Base-by-base conservation (phyloP, 2,329 filamentous ascomycete species). In the Emmonsiellopsis sp. region DNA sequence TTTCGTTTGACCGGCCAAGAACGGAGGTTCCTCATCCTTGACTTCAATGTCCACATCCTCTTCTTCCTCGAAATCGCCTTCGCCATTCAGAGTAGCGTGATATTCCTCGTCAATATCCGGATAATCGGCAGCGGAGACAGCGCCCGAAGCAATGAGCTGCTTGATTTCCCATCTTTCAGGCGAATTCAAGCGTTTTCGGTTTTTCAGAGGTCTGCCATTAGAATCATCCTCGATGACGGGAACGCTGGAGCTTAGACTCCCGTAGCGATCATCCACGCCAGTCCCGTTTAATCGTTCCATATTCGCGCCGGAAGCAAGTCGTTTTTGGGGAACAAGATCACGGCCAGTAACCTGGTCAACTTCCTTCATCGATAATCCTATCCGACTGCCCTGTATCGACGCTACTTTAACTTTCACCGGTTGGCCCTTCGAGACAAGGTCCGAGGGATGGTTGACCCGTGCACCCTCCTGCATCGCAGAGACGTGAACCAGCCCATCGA, bases 41-140 rank as follows among this genome's bases (percentile, higher is more conserved):
- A 98, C 88, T 70, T 98, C 93, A 58, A 98, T 98, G 63, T 98
- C 93, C 4, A 98, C 83, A 65, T 98, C 93, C 69, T 96, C 89
- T 67, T 98, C 93, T 58, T 97, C 79, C 66, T 96, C 90, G 69
- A 97, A 85, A 51, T 88, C 85, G 13, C 85, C 88, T 60, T 95
- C 89, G 13, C 90, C 92, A 30, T 85, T 86, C 30, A 96, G 75
- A 0, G 89, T 91, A 13, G 88, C 86, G 58, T 95, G 86, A 67
- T 95, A 95, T 54, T 97, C 91, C 61, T 96, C 89, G 61, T 97
- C 89, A 31, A 97, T 79, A 58, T 96, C 92, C 0, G 93, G 93
- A 66, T 95, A 96, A 62, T 97, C 92, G 0, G 88, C 87, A 0
- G 89, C 91, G 62, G 93, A 95, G 15, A 89, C 86, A 7, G 94